Conservation (phyloP, 1,284 basidiomycete species). For the Leucoagaricus sp. region DNA sequence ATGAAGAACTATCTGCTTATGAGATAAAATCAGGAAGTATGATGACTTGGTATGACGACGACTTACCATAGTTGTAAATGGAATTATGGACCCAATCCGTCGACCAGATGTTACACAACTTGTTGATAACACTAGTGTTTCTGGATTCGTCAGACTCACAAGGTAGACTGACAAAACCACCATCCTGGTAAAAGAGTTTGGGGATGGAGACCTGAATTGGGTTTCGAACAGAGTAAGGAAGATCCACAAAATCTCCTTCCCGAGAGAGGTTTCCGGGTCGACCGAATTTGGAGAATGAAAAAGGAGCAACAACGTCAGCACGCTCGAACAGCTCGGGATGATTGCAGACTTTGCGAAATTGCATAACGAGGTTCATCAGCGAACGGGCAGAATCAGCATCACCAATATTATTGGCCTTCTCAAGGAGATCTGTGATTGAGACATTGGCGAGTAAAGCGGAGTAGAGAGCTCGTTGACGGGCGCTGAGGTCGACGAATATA, state of each 20-base stretch:
- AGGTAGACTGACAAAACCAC: slow-evolving; percentile 75
- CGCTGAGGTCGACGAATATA: slow-evolving; percentile 92
- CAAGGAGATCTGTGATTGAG: slow-evolving; percentile 92
- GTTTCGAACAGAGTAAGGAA: slow-evolving; percentile 86
- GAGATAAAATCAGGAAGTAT: background rate
- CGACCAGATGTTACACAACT: slow-evolving; percentile 91
- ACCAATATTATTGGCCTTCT: slow-evolving; percentile 87
- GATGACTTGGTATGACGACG: background rate
- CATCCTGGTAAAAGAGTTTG: slow-evolving; percentile 76
- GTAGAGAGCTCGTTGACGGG: slow-evolving; percentile 93
- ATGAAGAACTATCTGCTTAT: slow-evolving; percentile 48
- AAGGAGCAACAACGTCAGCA: slow-evolving; percentile 93
- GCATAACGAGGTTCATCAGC: slow-evolving; percentile 99
- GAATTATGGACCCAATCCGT: slow-evolving; percentile 79
- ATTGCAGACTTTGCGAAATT: slow-evolving; percentile 99
- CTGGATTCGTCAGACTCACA: slow-evolving; percentile 56
- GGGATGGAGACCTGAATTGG: slow-evolving; percentile 85
- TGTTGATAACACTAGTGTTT: slow-evolving; percentile 63
- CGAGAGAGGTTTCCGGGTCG: slow-evolving; percentile 81
- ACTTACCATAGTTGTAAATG: slow-evolving; percentile 65
- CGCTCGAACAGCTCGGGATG: slow-evolving; percentile 99
- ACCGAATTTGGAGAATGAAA: slow-evolving; percentile 86
- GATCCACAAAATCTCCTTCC: slow-evolving; percentile 83
- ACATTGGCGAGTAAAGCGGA: slow-evolving; percentile 90
- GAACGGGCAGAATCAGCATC: slow-evolving; percentile 91